phyloP scores from a whole-genome alignment of 2,329 filamentous ascomycete genomes.

The Fusarium torulosum region DNA sequence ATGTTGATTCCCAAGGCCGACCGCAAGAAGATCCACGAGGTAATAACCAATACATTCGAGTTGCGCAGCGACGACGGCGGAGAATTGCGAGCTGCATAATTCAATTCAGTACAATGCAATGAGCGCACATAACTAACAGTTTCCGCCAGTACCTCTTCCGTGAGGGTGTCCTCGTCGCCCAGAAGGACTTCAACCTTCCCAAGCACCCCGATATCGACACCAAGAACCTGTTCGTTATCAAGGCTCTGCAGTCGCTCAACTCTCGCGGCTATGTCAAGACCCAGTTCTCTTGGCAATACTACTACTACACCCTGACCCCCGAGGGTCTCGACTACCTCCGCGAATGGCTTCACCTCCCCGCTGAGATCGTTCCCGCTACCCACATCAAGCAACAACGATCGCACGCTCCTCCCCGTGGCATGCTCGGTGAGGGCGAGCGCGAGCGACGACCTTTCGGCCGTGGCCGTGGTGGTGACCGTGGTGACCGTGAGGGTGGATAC shows the following conservation, averaged over 20 bases:
- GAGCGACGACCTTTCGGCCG: slow-evolving; percentile 88
- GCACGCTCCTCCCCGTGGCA: slow-evolving; percentile 96
- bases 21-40: slow-evolving; percentile 99
- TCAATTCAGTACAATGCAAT: slow-evolving; percentile 25
- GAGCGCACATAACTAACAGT: slow-evolving; percentile 43
- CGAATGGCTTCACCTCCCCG: slow-evolving; percentile 99
- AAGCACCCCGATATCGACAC: slow-evolving; percentile 99
- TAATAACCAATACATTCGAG: slow-evolving; percentile 48
- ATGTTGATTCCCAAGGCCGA: slow-evolving; percentile 99
- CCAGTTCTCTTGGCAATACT: slow-evolving; percentile 99
- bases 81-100: slow-evolving; percentile 38
- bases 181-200: slow-evolving; percentile 99
- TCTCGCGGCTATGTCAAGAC: slow-evolving; percentile 99
- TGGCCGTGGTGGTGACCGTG: slow-evolving; percentile 80
- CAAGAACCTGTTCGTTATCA: slow-evolving; percentile 99
- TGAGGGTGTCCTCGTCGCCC: slow-evolving; percentile 92
- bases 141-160: slow-evolving; percentile 88
- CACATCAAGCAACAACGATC: slow-evolving; percentile 99
- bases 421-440: slow-evolving; percentile 89
- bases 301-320: slow-evolving; percentile 99
- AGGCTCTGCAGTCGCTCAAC: slow-evolving; percentile 97
- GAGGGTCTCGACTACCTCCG: slow-evolving; percentile 99
- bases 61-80: slow-evolving; percentile 22
- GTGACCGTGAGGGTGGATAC: slow-evolving; percentile 91
- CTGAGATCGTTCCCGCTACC: slow-evolving; percentile 98